Conservation (phyloP, 495 filamentous ascomycete genomes). For the Hypoxylon fragiforme region DNA sequence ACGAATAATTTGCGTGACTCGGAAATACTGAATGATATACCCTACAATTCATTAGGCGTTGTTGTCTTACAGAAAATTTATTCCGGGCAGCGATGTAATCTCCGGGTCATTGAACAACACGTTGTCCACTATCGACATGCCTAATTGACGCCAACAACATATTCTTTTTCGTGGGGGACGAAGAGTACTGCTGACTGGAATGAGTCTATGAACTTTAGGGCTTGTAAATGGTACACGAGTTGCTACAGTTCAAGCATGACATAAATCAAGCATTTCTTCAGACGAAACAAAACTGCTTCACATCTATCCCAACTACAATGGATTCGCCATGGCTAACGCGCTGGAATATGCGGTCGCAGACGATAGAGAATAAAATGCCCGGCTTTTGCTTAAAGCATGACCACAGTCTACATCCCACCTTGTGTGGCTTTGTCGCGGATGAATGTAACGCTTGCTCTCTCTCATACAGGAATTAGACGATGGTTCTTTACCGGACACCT, state of each 20-base stretch:
- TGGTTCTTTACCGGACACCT: too few species aligned
- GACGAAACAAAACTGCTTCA: too few species aligned
- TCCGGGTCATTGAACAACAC: background rate
- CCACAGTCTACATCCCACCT: too few species aligned
- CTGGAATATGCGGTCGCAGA: too few species aligned
- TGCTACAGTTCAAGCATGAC: conserved; percentile 3
- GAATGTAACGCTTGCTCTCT: too few species aligned
- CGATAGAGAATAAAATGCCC: too few species aligned
- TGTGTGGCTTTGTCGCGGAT: too few species aligned
- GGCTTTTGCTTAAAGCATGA: too few species aligned
- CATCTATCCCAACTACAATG: too few species aligned
- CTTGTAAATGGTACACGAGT: conserved; percentile 8
- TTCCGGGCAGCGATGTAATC: conserved; percentile 25
- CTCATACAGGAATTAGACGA: too few species aligned
- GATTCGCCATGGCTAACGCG: too few species aligned
- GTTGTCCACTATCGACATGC: conserved; percentile 5
- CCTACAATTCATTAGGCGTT: background rate
- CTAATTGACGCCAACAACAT: conserved; percentile 13
- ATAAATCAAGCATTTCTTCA: too few species aligned
- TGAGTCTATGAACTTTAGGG: conserved; percentile 8
- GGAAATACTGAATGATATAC: background rate
- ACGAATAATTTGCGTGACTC: background rate
- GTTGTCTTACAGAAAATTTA: conserved; percentile 17
- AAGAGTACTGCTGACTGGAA: conserved; percentile 11
- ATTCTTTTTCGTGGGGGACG: background rate